These are phyloP conservation scores for Pleurotus eryngii DNA, from an alignment of 768 basidiomycete species.

Conservation along the genomic window DNA sequence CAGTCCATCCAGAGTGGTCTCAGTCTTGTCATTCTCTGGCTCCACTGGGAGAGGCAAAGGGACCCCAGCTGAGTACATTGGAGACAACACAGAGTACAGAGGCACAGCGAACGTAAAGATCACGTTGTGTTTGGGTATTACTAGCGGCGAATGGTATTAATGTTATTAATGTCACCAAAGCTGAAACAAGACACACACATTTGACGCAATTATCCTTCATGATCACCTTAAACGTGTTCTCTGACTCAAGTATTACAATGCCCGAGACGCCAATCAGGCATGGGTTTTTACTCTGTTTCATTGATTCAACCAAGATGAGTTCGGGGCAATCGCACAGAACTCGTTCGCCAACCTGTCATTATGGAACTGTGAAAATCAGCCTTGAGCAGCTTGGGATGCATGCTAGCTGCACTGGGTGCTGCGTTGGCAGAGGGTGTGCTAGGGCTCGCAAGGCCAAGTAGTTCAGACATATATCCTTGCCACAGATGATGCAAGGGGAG, in stretches of 20 bases:
- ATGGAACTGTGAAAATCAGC: conserved; percentile 86
- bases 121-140: conserved; percentile 72
- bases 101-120: conserved; percentile 75
- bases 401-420: conserved; percentile 52
- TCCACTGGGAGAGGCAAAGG: conserved; percentile 2
- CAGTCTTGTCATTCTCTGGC: conserved; percentile 9
- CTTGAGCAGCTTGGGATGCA: conserved; percentile 86
- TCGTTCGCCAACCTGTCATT: conserved; percentile 56
- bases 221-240: conserved; percentile 83
- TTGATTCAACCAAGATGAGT: conserved; percentile 31
- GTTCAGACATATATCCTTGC: conserved; percentile 88
- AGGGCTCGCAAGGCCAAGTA: conserved; percentile 53
- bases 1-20: conserved; percentile 59
- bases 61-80: conserved; percentile 20
- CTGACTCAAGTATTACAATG: conserved; percentile 86
- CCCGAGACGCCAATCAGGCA: conserved; percentile 72
- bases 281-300: conserved; percentile 73
- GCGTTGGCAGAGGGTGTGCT: conserved; percentile 22
- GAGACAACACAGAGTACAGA: conserved; percentile 52
- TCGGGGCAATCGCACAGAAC: neutral
- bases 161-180: neutral
- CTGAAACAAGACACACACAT: conserved; percentile 24
- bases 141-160: conserved; percentile 31
- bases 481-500: conserved; percentile 77
- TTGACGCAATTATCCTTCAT: conserved; percentile 68